A percentile compares a stretch with the other conserved stretches of the same genome.
Evolutionary conservation across 192 early-diverging fungal genomes (phyloP).

Genomic region (Coemansia sp.): DNA sequence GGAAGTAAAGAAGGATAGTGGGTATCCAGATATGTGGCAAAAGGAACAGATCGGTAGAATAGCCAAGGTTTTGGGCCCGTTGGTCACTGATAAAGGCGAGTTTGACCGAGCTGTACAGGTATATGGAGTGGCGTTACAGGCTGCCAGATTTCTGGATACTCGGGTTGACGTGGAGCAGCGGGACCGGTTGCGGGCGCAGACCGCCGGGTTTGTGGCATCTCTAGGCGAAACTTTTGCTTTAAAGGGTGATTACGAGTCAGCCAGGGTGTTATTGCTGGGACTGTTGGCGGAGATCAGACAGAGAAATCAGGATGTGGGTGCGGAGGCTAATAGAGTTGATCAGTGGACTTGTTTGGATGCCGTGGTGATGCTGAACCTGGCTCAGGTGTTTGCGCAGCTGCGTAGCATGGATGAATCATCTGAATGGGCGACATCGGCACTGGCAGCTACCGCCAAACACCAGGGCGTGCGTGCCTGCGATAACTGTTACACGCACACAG

Average conservation of each 20-base stretch:
- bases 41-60: slow-evolving; percentile 14
- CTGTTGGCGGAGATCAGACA: slow-evolving; percentile 27
- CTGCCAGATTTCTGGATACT: slow-evolving; percentile 10
- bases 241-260: slow-evolving; percentile 21
- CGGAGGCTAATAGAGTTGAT: background rate
- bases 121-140: slow-evolving; percentile 35
- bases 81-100: slow-evolving; percentile 10
- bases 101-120: slow-evolving; percentile 5
- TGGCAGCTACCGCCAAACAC: background rate
- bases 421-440: slow-evolving; percentile 22
- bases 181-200: slow-evolving; percentile 20
- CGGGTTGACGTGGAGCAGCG: background rate
- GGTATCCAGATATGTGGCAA: slow-evolving; percentile 9
- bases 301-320: background rate
- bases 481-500: slow-evolving; percentile 34
- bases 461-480: slow-evolving; percentile 31
- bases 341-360: slow-evolving; percentile 50
- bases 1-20: background rate
- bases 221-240: slow-evolving; percentile 46
- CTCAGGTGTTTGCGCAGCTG: slow-evolving; percentile 20
- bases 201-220: slow-evolving; percentile 34
- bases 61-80: slow-evolving; percentile 29
- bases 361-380: slow-evolving; percentile 45
- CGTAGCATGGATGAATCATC: slow-evolving; percentile 10
- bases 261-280: slow-evolving; percentile 23